These are phyloP conservation scores for Cytospora paraplurivora DNA, from an alignment of 2,329 filamentous ascomycete species.

Conservation along the genomic window DNA sequence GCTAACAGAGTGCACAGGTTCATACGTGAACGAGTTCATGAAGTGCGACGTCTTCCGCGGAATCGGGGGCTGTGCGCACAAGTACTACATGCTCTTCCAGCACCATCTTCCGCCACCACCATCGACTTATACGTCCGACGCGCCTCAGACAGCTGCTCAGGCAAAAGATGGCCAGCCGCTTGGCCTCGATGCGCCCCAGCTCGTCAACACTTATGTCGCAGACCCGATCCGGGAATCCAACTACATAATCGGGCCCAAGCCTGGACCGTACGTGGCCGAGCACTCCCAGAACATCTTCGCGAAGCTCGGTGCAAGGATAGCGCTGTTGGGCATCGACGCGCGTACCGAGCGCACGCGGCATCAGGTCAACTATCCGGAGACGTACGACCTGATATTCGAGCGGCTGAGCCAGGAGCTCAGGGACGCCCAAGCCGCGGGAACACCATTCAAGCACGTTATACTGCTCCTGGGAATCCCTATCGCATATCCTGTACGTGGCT, in stretches of 20 bases:
- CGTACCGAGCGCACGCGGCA: conserved; percentile 87
- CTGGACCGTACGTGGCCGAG: conserved; percentile 88
- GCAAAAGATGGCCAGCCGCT: conserved; percentile 30
- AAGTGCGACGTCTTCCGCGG: conserved; percentile 86
- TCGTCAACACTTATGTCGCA: conserved; percentile 73
- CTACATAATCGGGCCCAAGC: conserved; percentile 76
- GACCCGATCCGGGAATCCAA: conserved; percentile 59
- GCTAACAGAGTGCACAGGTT: conserved; percentile 48
- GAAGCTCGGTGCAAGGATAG: conserved; percentile 77
- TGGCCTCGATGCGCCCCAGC: conserved; percentile 69
- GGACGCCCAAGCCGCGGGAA: conserved; percentile 65
- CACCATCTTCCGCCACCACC: conserved; percentile 85
- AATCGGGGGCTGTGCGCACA: conserved; percentile 88
- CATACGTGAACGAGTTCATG: conserved; percentile 94
- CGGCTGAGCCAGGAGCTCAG: conserved; percentile 71
- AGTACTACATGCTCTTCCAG: conserved; percentile 98
- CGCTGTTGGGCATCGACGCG: conserved; percentile 87
- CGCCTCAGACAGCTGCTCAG: conserved; percentile 51
- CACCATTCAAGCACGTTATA: conserved; percentile 85
- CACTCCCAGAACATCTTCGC: conserved; percentile 86
- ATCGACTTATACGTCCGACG: conserved; percentile 78
- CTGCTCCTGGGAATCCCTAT: conserved; percentile 86
- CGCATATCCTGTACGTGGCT: conserved; percentile 68
- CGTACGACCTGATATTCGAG: conserved; percentile 81
- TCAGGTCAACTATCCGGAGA: conserved; percentile 92